phyloP scores from a whole-genome alignment of 306 rosid species.

The Cicer cuneatum region DNA sequence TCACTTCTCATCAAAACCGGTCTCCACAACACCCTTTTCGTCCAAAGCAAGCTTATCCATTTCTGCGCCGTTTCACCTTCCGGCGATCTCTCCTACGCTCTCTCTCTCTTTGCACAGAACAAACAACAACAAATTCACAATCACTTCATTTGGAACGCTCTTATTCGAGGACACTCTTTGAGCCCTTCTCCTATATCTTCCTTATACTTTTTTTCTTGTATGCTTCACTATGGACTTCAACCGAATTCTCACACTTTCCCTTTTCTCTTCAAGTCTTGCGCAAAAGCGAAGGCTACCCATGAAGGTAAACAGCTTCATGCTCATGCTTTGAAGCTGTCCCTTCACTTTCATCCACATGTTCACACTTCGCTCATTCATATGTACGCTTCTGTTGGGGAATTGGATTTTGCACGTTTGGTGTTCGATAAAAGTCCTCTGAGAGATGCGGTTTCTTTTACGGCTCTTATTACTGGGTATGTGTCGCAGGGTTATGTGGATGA shows the following conservation, averaged over 20 bases:
- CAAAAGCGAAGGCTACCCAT: constrained; percentile 50
- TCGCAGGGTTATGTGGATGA: constrained; percentile 61
- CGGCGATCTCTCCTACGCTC: constrained; percentile 69
- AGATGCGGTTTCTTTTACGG: constrained; percentile 78
- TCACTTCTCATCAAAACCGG: constrained; percentile 72
- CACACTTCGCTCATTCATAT: constrained; percentile 70
- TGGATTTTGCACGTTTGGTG: constrained; percentile 60
- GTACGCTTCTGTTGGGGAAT: constrained; percentile 63
- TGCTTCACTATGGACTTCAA: constrained; percentile 53
- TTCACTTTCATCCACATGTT: constrained; percentile 58
- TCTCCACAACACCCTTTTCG: constrained; percentile 63
- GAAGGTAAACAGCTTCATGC: constrained; percentile 76
- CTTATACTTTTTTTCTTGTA: constrained; percentile 45
- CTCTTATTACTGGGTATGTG: constrained; percentile 67
- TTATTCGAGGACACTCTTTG: constrained; percentile 65
- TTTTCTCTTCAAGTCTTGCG: constrained; percentile 68
- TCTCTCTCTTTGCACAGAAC: constrained; percentile 53
- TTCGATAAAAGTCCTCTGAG: constrained; percentile 65
- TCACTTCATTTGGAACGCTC: constrained; percentile 67
- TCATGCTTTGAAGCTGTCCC: constrained; percentile 62
- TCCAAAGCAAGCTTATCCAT: constrained; percentile 70
- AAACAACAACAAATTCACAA: constrained; percentile 44
- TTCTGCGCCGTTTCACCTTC: constrained; percentile 59
- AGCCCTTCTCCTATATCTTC: constrained; percentile 52
- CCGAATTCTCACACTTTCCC: constrained; percentile 87